A percentile compares a stretch with the other conserved stretches of the same genome.
These are phyloP conservation scores for Amylocarpus encephaloides DNA, from an alignment of 2,329 filamentous ascomycete species.

Conservation along the genomic window DNA sequence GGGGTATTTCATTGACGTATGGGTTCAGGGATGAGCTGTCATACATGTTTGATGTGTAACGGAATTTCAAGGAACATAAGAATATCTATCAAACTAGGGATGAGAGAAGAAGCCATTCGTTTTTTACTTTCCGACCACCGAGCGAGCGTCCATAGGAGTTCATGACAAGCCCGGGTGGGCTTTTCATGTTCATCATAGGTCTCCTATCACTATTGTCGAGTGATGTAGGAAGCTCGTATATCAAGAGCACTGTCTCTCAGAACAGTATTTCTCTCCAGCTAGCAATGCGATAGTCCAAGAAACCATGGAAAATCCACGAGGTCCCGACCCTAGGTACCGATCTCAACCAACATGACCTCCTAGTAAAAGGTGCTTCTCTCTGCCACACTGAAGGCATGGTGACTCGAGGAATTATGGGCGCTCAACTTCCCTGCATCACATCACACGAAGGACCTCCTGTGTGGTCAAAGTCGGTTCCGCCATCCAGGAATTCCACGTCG, in stretches of 20 bases:
- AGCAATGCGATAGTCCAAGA: conserved; percentile 37
- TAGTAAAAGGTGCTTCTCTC: conserved; percentile 53
- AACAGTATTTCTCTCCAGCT: neutral
- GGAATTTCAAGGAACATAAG: too few species aligned
- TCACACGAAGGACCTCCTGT: conserved; percentile 34
- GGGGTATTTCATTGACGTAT: too few species aligned
- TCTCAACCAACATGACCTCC: conserved; percentile 45
- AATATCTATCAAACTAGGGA: too few species aligned
- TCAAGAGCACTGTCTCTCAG: neutral
- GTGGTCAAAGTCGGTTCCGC: conserved; percentile 31
- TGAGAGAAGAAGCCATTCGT: too few species aligned
- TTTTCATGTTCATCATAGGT: too few species aligned
- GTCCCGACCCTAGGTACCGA: conserved; percentile 40
- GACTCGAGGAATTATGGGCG: conserved; percentile 40
- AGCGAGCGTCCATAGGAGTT: too few species aligned
- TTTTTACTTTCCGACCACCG: too few species aligned
- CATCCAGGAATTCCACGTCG: conserved; percentile 28
- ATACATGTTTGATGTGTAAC: too few species aligned
- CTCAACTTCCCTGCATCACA: conserved; percentile 44
- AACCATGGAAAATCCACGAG: conserved; percentile 47
- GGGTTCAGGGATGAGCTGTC: too few species aligned
- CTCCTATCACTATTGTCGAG: too few species aligned
- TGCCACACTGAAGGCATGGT: conserved; percentile 60
- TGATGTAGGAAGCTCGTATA: too few species aligned
- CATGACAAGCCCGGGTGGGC: too few species aligned